Evolutionary conservation across 140 eudicot genomes (phyloP), one percentile per base, ranked within the genome.

Genomic region (Stevia rebaudiana): DNA sequence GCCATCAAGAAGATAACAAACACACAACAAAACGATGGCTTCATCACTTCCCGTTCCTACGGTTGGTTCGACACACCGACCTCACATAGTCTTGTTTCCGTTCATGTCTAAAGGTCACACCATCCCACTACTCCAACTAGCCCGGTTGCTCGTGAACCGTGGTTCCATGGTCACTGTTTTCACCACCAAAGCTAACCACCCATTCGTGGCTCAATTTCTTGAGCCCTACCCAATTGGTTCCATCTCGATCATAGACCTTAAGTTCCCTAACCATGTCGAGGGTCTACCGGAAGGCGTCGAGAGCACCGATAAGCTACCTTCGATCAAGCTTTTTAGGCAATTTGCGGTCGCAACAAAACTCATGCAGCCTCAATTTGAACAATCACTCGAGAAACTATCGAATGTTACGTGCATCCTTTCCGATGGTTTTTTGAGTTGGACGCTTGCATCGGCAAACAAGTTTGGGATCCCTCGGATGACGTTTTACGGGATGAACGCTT

Each of bases 41-140:
- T 47, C 81, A 4, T n/a, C 67, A 31, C 40, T 69, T 53, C 75
- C 58, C 1, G 61, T 47, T 16, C 52, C 41, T 36, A 4, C 33
- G 0, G 22, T 49, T 19, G 61, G 6, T 49, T 65, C 72, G 10
- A 48, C 79, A 4, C 18, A 44, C 24, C n/a, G 53, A 18, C 85
- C 75, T 42, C 87, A 80, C 18, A 8, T 83, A 0, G 64, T 78
- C 11, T 37, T 86, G 4, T 86, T 86, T 17, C 90, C 95, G 0
- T 86, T 86, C 83, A 83, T 86, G 90, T 76, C 95, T 51, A 86
- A 80, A 73, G 95, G 90, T 74, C 95, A 86, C 73, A 83, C 85
- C 11, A 83, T 86, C 55, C 90, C 95, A 1, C 52, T 86, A 17
- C 83, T 86, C 49, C 81, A 81, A 74, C 71, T 83, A 8, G 69